Conservation (phyloP, 257 asterid genomes). For the Knoxia roxburghii region DNA sequence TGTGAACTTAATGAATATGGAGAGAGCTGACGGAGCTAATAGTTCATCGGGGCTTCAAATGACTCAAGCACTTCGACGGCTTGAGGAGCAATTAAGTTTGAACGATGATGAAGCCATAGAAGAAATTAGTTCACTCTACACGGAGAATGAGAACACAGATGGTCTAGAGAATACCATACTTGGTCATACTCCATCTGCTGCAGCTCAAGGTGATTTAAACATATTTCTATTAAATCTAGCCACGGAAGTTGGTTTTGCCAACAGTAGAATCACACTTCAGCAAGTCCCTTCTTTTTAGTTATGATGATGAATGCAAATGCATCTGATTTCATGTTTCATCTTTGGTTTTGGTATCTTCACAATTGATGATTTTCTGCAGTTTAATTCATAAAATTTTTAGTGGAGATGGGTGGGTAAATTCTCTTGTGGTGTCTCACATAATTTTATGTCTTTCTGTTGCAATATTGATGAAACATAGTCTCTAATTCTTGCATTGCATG, state of each 20-base stretch:
- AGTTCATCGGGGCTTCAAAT: conserved; percentile 49
- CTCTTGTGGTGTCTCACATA: background rate
- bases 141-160: conserved; percentile 40
- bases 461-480: background rate
- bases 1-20: conserved; percentile 22
- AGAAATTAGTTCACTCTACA: conserved; percentile 27
- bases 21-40: conserved; percentile 37
- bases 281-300: background rate
- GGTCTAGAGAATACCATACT: conserved; percentile 34
- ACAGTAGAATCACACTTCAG: background rate
- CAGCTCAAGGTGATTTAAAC: conserved; percentile 33
- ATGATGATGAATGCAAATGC: background rate
- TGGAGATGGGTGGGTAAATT: background rate
- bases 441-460: background rate
- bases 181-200: conserved; percentile 41
- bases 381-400: background rate
- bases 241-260: conserved; percentile 24
- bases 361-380: background rate
- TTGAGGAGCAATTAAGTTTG: conserved; percentile 74
- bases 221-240: conserved; percentile 30
- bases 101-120: conserved; percentile 56
- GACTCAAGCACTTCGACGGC: conserved; percentile 52
- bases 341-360: background rate
- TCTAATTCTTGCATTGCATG: background rate
- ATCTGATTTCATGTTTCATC: background rate